Evolutionary conservation across 768 basidiomycete species (phyloP), one percentile per base, ranked within the genome.

Genomic region (Butyriboletus loyo): DNA sequence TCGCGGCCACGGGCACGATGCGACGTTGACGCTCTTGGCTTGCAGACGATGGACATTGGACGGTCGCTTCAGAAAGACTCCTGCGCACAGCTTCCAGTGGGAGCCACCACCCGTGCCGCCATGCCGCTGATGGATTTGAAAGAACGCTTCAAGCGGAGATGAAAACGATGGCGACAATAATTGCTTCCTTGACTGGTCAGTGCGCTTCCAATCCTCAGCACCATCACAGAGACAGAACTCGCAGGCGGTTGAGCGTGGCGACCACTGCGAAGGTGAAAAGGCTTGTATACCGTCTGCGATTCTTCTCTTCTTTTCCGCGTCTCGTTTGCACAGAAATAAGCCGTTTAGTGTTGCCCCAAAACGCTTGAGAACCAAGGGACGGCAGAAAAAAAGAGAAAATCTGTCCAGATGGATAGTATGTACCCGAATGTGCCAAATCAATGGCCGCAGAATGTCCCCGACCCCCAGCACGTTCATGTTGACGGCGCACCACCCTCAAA

Each of bases 281-380:
- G 68, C 68, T 67, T 71, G 68, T 66, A 64, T 59, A 70, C 56
- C 62, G 68, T 69, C 66, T 70, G 66, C 68, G 58, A 64, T 71
- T 66, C 66, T 70, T 62, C 66, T 61, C 63, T 64, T 47, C 64
- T 55, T 67, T 66, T 57, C 69, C 61, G 69, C 65, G 66, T 58
- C 67, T 67, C 63, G 67, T 72, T 67, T 70, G 71, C 66, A 66
- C 69, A 72, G 70, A 72, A 75, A 75, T 75, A 75, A 75, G 73
- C 74, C 67, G 64, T 68, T 67, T 73, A 74, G 69, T 67, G 66
- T 70, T 72, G 62, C 72, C 66, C 68, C 65, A 67, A 70, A 70
- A 64, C 72, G 73, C 73, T 72, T 73, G 67, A 75, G 72, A 74
- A 62, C 66, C 65, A 60, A 62, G 65, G 59, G 59, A 58, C 67